phyloP scores from a whole-genome alignment of 352 stramenopile genomes.

The Phytophthora lateralis region DNA sequence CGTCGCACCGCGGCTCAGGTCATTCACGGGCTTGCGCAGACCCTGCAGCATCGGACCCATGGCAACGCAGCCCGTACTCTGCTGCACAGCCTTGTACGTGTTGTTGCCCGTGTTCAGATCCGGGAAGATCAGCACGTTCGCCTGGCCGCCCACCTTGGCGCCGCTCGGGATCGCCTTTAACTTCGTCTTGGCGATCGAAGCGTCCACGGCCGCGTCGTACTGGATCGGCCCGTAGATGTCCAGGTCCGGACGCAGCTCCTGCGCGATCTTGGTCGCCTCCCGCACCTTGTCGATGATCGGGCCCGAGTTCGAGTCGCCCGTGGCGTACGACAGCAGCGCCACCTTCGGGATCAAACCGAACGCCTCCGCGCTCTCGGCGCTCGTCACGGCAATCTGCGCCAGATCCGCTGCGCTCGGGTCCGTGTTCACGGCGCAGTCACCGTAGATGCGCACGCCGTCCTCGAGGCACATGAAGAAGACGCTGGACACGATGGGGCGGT shows the following conservation, averaged over 20 bases:
- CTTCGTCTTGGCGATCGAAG: constrained; percentile 83
- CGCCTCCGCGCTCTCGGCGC: constrained; percentile 70
- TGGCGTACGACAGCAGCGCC: constrained; percentile 86
- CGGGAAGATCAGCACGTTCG: constrained; percentile 89
- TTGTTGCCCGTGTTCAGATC: constrained; percentile 91
- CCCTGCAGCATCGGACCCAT: constrained; percentile 91
- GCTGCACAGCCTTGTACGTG: constrained; percentile 91
- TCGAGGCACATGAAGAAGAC: constrained; percentile 91
- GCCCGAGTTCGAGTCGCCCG: constrained; percentile 78
- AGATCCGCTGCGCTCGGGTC: constrained; percentile 75
- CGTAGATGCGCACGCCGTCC: constrained; percentile 82
- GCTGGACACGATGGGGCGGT: constrained; percentile 76
- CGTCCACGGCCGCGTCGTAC: constrained; percentile 84
- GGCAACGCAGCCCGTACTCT: constrained; percentile 74
- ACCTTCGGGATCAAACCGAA: constrained; percentile 86
- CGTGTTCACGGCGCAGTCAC: constrained; percentile 88
- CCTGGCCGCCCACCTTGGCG: constrained; percentile 73
- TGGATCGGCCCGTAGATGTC: constrained; percentile 90
- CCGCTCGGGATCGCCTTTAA: constrained; percentile 64
- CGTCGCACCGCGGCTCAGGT: constrained; percentile 85
- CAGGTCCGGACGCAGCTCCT: constrained; percentile 68
- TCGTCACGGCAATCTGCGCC: constrained; percentile 81
- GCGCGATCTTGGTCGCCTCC: constrained; percentile 72
- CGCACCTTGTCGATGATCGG: constrained; percentile 88
- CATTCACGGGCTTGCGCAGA: constrained; percentile 88